Conservation (phyloP, 495 filamentous ascomycete genomes). For the Penicillium goetzii region DNA sequence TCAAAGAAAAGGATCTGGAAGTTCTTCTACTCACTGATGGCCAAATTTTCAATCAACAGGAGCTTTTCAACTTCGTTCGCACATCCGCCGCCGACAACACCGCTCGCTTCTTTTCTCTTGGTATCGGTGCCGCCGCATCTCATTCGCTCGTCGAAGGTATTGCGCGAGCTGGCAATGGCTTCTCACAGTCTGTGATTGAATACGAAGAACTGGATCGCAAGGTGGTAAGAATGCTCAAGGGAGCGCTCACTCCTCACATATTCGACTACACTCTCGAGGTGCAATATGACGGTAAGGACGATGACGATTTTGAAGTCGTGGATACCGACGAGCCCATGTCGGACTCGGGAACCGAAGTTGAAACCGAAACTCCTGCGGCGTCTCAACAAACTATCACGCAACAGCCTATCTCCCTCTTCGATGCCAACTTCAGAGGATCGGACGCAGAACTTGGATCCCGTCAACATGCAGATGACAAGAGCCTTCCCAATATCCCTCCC, state of each 20-base stretch:
- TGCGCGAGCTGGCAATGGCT: conserved; percentile 67
- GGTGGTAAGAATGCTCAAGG: conserved; percentile 73
- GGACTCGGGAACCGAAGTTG: conserved; percentile 9
- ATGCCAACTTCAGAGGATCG: conserved; percentile 44
- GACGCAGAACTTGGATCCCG: conserved; percentile 31
- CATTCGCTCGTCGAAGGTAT: conserved; percentile 70
- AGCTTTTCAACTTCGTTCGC: conserved; percentile 57
- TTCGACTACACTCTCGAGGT: conserved; percentile 63
- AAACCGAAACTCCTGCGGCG: not conserved
- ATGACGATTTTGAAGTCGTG: conserved; percentile 60
- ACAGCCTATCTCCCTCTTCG: conserved; percentile 63
- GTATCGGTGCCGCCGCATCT: conserved; percentile 64
- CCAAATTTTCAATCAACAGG: conserved; percentile 62
- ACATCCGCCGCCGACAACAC: conserved; percentile 43
- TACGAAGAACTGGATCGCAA: conserved; percentile 64
- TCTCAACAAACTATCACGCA: conserved; percentile 9
- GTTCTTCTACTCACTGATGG: conserved; percentile 73
- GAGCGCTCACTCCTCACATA: conserved; percentile 63
- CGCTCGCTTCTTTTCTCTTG: conserved; percentile 67
- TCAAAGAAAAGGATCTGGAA: conserved; percentile 58
- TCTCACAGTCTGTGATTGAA: conserved; percentile 61
- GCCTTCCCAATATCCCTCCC: conserved; percentile 48
- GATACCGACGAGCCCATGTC: conserved; percentile 45
- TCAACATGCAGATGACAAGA: conserved; percentile 37
- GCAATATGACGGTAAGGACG: conserved; percentile 52